Conservation (phyloP, 257 asterid species). For the Prunella vulgaris region DNA sequence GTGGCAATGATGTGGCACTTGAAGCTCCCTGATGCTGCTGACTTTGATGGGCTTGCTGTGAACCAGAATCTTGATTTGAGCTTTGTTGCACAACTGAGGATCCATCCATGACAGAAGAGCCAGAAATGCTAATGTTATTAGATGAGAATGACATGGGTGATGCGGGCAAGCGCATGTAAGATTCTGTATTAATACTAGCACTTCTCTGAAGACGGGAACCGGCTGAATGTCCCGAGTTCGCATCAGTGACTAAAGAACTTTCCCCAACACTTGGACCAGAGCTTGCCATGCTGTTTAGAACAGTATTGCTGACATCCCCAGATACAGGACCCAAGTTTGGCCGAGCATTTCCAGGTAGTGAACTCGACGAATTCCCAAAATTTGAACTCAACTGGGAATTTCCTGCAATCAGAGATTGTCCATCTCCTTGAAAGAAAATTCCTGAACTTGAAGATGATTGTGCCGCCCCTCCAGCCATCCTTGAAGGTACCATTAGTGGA, state of each 20-base stretch:
- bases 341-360: constrained; percentile 48
- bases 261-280: constrained; percentile 94
- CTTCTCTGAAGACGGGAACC: constrained; percentile 87
- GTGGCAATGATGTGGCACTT: constrained; percentile 73
- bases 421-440: constrained; percentile 72
- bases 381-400: constrained; percentile 65
- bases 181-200: constrained; percentile 83
- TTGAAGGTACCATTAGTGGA: constrained; percentile 55
- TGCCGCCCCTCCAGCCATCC: constrained; percentile 61
- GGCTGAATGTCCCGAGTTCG: constrained; percentile 88
- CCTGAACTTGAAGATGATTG: constrained; percentile 84
- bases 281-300: constrained; percentile 62
- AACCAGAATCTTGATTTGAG: constrained; percentile 60
- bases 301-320: constrained; percentile 54
- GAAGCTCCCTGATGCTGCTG: constrained; percentile 76
- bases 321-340: constrained; percentile 46
- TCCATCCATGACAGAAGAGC: constrained; percentile 77
- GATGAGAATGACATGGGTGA: constrained; percentile 98
- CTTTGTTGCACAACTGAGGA: constrained; percentile 70
- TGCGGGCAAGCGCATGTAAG: constrained; percentile 90
- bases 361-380: constrained; percentile 53
- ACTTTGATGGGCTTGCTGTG: constrained; percentile 43
- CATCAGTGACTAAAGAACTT: constrained; percentile 95
- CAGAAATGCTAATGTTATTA: constrained; percentile 78
- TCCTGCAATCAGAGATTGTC: constrained; percentile 52